Evolutionary conservation across 2,329 filamentous ascomycete genomes (phyloP).

Genomic region (Pochonia chlamydosporia): DNA sequence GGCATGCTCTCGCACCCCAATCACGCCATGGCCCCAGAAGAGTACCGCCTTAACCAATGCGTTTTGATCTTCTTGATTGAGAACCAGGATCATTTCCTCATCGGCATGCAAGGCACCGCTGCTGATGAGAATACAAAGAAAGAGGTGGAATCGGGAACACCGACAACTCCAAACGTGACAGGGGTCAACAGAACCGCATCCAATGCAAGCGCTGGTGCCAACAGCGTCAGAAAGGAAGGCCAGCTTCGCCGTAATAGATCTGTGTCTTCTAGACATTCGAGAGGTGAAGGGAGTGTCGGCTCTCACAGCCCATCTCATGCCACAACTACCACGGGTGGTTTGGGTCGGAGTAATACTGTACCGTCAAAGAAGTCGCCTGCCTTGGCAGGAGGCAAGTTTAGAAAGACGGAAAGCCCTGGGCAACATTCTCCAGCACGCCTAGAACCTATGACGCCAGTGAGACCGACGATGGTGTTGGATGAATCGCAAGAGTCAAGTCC

Average conservation of each 20-base stretch:
- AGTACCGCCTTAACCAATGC: constrained; percentile 93
- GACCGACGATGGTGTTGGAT: constrained; percentile 16
- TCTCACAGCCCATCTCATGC: constrained; percentile 57
- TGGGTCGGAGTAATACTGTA: constrained; percentile 77
- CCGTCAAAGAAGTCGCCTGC: constrained; percentile 84
- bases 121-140: constrained; percentile 74
- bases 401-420: constrained; percentile 28
- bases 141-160: constrained; percentile 64
- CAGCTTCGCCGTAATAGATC: constrained; percentile 83
- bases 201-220: constrained; percentile 80
- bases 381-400: constrained; percentile 61
- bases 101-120: constrained; percentile 98
- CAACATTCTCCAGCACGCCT: constrained; percentile 26
- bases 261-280: constrained; percentile 82
- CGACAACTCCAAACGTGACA: constrained; percentile 40
- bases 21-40: constrained; percentile 91
- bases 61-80: constrained; percentile 97
- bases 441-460: constrained; percentile 32
- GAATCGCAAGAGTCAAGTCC: constrained; percentile 16
- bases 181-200: constrained; percentile 63
- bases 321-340: constrained; percentile 48
- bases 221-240: constrained; percentile 77
- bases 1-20: constrained; percentile 89
- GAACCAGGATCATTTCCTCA: constrained; percentile 96
- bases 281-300: constrained; percentile 65